These are phyloP conservation scores for Ceratocystis diversiconidia DNA, from an alignment of 2,329 filamentous ascomycete genomes.

Conservation along the genomic window DNA sequence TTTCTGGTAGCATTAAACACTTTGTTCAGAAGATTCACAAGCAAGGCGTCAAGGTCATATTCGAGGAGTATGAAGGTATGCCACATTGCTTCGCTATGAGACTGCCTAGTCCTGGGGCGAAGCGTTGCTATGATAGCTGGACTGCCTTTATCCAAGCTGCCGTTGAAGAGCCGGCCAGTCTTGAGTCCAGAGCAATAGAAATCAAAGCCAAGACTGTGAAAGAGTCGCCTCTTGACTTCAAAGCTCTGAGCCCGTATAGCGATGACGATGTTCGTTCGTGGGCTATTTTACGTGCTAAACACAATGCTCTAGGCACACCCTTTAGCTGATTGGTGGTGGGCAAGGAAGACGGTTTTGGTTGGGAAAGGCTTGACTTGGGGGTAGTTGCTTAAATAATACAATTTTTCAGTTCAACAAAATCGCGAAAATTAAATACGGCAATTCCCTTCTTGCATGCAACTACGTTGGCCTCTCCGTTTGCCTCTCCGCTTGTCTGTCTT, in stretches of 20 bases:
- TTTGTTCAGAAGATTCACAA: conserved; percentile 41
- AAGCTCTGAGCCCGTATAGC: conserved; percentile 23
- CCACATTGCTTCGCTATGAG: conserved; percentile 58
- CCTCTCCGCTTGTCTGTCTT: not conserved
- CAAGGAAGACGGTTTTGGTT: not conserved
- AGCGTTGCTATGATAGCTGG: conserved; percentile 41
- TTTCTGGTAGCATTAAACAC: conserved; percentile 52
- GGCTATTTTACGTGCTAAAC: not conserved
- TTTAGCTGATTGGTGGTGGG: not conserved
- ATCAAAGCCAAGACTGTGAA: conserved; percentile 38
- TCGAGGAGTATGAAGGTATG: conserved; percentile 67
- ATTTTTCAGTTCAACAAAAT: not conserved
- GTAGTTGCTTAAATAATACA: not conserved
- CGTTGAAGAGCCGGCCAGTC: conserved; percentile 25
- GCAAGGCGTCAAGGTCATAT: conserved; percentile 47
- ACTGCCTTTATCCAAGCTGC: conserved; percentile 38
- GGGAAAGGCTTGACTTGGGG: not conserved
- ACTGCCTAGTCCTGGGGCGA: conserved; percentile 31
- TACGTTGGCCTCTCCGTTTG: not conserved
- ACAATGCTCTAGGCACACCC: not conserved
- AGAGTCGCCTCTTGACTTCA: conserved; percentile 33
- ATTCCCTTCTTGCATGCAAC: not conserved
- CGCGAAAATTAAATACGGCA: not conserved
- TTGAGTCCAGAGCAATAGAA: conserved; percentile 30
- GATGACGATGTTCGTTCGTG: not conserved